Conservation (phyloP, 495 filamentous ascomycete genomes). For the Talaromyces nanjingensis region DNA sequence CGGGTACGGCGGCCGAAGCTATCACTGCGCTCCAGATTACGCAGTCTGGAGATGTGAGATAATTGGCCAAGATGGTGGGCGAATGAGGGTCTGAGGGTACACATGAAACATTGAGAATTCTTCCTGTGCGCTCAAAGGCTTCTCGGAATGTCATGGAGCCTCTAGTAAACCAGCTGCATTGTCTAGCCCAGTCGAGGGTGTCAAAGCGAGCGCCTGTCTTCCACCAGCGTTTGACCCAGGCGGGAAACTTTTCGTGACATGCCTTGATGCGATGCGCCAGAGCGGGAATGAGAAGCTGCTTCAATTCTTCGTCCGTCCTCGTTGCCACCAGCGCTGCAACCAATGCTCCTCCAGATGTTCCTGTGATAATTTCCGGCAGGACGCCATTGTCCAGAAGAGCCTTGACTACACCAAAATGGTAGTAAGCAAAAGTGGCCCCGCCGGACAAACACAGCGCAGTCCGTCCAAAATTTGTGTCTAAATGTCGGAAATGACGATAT, state of each 20-base stretch:
- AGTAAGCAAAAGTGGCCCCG: conserved; percentile 94
- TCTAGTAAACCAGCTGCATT: conserved; percentile 79
- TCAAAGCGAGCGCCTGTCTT: conserved; percentile 91
- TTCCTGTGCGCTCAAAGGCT: conserved; percentile 88
- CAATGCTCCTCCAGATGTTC: conserved; percentile 88
- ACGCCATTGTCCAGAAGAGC: conserved; percentile 82
- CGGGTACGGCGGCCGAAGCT: conserved; percentile 91
- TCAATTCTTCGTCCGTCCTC: conserved; percentile 84
- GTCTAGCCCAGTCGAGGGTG: conserved; percentile 80
- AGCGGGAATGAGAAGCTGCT: conserved; percentile 74
- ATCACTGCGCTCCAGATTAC: conserved; percentile 97
- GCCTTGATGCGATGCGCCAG: conserved; percentile 78
- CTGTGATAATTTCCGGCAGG: conserved; percentile 88
- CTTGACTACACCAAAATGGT: conserved; percentile 90
- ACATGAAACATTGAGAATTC: conserved; percentile 92
- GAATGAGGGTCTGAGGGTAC: conserved; percentile 96
- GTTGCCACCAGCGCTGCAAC: conserved; percentile 86
- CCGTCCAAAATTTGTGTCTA: conserved; percentile 85
- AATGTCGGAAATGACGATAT: conserved; percentile 74
- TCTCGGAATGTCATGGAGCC: conserved; percentile 91
- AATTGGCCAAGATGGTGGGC: conserved; percentile 86
- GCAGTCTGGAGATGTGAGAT: conserved; percentile 89
- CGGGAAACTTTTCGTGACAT: conserved; percentile 67
- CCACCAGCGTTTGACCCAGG: conserved; percentile 82
- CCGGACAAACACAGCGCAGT: conserved; percentile 90